Conservation (phyloP, 1,284 basidiomycete genomes). For the Lignosus rhinocerotis region DNA sequence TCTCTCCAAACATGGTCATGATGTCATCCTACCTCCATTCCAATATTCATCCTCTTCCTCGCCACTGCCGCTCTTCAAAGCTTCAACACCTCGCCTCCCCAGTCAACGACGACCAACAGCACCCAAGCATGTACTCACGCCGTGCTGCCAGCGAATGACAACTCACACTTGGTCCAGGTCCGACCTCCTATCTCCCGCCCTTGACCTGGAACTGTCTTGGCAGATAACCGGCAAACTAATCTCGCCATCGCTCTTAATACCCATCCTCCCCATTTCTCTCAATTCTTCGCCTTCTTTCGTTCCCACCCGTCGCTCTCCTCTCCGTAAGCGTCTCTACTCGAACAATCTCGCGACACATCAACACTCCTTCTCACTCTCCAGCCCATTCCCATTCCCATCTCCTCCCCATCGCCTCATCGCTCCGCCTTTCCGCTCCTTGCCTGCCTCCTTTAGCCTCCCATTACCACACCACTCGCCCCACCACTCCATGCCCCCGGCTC, state of each 20-base stretch:
- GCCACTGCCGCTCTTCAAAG: not conserved
- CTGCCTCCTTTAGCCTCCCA: slow-evolving; percentile 14
- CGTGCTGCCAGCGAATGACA: not conserved
- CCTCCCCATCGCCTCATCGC: not conserved
- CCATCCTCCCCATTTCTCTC: slow-evolving; percentile 3
- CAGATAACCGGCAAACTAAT: slow-evolving; percentile 19
- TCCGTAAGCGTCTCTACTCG: not conserved
- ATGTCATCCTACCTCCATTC: slow-evolving; percentile 14
- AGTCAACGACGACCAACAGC: not conserved
- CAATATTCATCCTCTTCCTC: not conserved
- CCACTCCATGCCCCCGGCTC: slow-evolving; percentile 14
- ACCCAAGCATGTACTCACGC: not conserved
- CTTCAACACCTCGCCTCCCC: not conserved
- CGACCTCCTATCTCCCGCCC: no score
- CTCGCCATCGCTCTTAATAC: slow-evolving; percentile 13
- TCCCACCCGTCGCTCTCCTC: not conserved
- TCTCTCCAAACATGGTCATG: slow-evolving; percentile 4
- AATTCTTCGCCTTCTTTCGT: slow-evolving; percentile 3
- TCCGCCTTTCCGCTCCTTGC: slow-evolving; percentile 3
- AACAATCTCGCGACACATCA: slow-evolving; percentile 4
- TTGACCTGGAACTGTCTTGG: no score
- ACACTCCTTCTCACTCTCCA: slow-evolving; percentile 6
- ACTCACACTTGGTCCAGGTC: slow-evolving; percentile 24
- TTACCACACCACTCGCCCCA: slow-evolving; percentile 14
- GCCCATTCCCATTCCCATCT: slow-evolving; percentile 9